These are phyloP conservation scores for Boechera divaricarpa DNA, from an alignment of 345 rosid species.

Conservation along the genomic window DNA sequence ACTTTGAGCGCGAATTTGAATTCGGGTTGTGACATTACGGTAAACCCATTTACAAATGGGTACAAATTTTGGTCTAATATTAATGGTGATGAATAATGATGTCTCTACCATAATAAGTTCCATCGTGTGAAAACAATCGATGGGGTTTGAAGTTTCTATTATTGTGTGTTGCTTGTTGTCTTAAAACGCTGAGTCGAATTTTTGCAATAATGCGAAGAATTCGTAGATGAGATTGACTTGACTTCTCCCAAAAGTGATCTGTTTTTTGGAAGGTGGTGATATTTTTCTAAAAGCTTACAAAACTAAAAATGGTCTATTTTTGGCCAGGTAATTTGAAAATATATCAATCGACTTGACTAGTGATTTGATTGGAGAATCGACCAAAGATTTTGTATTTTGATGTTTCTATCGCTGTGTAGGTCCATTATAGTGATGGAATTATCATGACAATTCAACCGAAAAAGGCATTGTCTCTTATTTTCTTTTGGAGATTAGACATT, in stretches of 20 bases:
- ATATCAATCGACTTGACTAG: slow-evolving; percentile 27
- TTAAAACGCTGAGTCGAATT: slow-evolving; percentile 2
- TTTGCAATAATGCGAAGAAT: slow-evolving; percentile 11
- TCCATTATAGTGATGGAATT: slow-evolving; percentile 33
- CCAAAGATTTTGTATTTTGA: slow-evolving; percentile 28
- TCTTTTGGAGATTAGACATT: slow-evolving; percentile 6
- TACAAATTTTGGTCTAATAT: neutral
- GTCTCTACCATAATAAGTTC: neutral
- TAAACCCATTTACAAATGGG: neutral
- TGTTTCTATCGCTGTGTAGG: slow-evolving; percentile 32
- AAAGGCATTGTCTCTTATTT: slow-evolving; percentile 11
- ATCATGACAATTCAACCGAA: slow-evolving; percentile 12
- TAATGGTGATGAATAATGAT: neutral
- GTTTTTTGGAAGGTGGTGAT: neutral
- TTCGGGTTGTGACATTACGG: neutral
- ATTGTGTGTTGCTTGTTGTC: slow-evolving; percentile 17
- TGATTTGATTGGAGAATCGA: slow-evolving; percentile 39
- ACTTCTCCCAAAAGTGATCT: neutral
- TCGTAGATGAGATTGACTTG: slow-evolving; percentile 12
- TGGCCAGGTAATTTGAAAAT: slow-evolving; percentile 30
- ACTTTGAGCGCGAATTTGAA: neutral
- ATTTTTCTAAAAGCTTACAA: neutral
- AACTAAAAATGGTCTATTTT: neutral
- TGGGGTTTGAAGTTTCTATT: slow-evolving; percentile 21
- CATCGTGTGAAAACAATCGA: slow-evolving; percentile 25